Percentiles rank a stretch among this genome's conserved stretches.
Conservation (phyloP, 352 stramenopile genomes). For the Pythium vanterpoolii region DNA sequence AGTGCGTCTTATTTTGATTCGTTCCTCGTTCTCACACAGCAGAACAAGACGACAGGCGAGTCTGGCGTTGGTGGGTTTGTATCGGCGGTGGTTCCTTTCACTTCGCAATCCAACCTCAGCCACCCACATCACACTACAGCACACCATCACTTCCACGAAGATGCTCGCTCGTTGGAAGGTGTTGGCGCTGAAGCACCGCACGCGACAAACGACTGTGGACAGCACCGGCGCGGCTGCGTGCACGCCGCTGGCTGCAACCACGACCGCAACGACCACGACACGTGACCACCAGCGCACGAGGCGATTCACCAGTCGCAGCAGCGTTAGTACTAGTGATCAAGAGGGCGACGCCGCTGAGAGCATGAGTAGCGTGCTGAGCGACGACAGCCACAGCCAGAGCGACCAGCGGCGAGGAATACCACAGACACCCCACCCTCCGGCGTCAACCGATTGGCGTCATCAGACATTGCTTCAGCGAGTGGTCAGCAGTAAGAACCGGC, state of each 20-base stretch:
- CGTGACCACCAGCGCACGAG: neutral
- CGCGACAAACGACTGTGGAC: neutral
- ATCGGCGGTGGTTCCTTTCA: neutral
- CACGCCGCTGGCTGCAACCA: neutral
- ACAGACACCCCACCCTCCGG: neutral
- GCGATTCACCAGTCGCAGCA: neutral
- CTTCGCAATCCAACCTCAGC: neutral
- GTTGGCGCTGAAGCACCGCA: neutral
- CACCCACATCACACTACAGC: neutral
- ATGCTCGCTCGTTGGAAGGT: slow-evolving; percentile 16
- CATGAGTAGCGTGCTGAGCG: slow-evolving; percentile 1
- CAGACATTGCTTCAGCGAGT: slow-evolving; percentile 19
- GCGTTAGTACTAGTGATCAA: neutral
- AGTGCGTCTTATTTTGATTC: neutral
- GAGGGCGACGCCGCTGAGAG: slow-evolving; percentile 1
- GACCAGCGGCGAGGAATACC: neutral
- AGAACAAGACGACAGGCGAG: neutral
- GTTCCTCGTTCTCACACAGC: neutral
- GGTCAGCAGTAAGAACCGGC: slow-evolving; percentile 48
- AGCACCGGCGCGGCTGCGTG: neutral
- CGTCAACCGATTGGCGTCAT: neutral
- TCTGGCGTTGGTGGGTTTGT: neutral
- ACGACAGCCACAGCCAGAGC: neutral
- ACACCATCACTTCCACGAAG: neutral
- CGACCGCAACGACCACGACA: neutral